Percentiles rank a stretch among this genome's conserved stretches.
Evolutionary conservation across 1,284 basidiomycete genomes (phyloP).

Genomic region (Coniferiporia sulphurascens): DNA sequence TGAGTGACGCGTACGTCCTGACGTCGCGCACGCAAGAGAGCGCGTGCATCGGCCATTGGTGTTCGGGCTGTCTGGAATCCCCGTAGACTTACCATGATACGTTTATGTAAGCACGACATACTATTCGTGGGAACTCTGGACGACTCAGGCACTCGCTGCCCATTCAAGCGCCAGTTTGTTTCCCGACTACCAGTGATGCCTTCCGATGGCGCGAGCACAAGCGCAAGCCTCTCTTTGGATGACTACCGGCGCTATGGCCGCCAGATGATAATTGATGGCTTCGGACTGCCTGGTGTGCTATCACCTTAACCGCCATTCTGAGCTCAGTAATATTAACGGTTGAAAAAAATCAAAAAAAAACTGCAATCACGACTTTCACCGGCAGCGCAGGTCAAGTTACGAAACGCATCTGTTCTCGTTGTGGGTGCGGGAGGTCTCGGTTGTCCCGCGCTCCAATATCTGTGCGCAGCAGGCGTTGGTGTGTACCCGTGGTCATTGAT

Average conservation of each 20-base stretch:
- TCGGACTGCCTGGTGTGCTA: conserved; percentile 72
- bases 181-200: not conserved
- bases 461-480: conserved; percentile 91
- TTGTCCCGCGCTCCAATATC: conserved; percentile 92
- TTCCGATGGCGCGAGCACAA: not conserved
- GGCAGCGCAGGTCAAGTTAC: conserved; percentile 81
- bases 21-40: conserved; percentile 71
- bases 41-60: conserved; percentile 65
- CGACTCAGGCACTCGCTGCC: too few relatives aligned
- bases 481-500: conserved; percentile 24
- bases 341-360: conserved; percentile 6
- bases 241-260: conserved; percentile 93
- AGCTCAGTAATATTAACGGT: not conserved
- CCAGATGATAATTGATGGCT: conserved; percentile 93
- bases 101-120: not conserved
- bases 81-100: not conserved
- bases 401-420: conserved; percentile 73
- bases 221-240: not conserved
- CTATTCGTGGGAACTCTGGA: not conserved
- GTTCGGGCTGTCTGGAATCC: not conserved
- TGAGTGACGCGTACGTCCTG: conserved; percentile 67
- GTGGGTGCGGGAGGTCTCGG: conserved; percentile 96
- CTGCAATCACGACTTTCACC: conserved; percentile 5
- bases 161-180: too few relatives aligned
- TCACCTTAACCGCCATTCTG: not conserved